Conservation (phyloP, 1,139 yeast species). For the Hansenula lynferdii region DNA sequence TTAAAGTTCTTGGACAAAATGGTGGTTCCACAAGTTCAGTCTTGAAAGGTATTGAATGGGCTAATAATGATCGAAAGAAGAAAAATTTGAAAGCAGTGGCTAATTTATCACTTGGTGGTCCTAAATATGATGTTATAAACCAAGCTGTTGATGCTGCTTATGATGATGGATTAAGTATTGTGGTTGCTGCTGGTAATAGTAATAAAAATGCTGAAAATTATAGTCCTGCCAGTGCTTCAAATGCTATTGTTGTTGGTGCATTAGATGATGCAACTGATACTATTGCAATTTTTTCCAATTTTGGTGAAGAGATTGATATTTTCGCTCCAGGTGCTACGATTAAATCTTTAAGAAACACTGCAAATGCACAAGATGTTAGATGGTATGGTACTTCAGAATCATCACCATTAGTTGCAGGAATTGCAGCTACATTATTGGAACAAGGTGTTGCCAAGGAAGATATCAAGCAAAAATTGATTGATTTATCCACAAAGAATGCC, state of each 20-base stretch:
- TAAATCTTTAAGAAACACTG: conserved; percentile 24
- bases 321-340: conserved; percentile 78
- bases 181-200: too few species aligned
- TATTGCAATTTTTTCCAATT: conserved; percentile 73
- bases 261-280: conserved; percentile 66
- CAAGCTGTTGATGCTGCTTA: too few species aligned
- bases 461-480: conserved; percentile 36
- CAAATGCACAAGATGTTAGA: conserved; percentile 16
- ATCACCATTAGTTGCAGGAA: conserved; percentile 74
- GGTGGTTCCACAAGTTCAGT: too few species aligned
- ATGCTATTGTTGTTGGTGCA: conserved; percentile 82
- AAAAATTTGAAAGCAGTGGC: too few species aligned
- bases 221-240: conserved; percentile 56
- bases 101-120: too few species aligned
- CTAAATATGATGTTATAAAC: too few species aligned
- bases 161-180: too few species aligned
- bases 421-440: conserved; percentile 60
- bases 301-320: conserved; percentile 83
- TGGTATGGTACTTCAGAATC: conserved; percentile 90
- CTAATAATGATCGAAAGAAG: too few species aligned
- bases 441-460: conserved; percentile 44
- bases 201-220: too few species aligned
- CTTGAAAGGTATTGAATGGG: too few species aligned
- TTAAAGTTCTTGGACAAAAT: too few species aligned
- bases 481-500: conserved; percentile 29